Percentiles rank a stretch among this genome's conserved stretches.
phyloP scores from a whole-genome alignment of 768 basidiomycete species.

The Phaffia tasmanica region DNA sequence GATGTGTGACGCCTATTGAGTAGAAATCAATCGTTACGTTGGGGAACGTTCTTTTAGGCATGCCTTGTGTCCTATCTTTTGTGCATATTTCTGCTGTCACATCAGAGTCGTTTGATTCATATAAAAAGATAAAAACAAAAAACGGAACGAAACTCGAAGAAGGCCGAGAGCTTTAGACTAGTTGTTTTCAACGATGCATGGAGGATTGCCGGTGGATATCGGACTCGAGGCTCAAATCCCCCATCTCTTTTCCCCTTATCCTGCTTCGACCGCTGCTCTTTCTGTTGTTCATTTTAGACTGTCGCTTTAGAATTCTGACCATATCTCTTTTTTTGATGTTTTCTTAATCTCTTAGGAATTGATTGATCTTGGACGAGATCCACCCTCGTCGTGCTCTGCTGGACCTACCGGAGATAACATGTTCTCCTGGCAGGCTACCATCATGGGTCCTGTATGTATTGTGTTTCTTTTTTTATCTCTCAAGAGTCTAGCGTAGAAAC shows the following conservation, averaged over 20 bases:
- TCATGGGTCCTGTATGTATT: conserved; percentile 26
- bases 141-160: no score
- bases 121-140: no score
- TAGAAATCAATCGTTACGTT: no score
- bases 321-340: neutral
- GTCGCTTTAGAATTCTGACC: neutral
- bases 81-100: no score
- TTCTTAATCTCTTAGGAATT: conserved; percentile 57
- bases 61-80: neutral
- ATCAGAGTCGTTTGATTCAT: no score
- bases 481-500: no score
- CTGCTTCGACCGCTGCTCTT: conserved; percentile 12
- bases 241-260: no score
- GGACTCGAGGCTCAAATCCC: neutral
- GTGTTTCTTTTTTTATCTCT: neutral
- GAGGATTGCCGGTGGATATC: no score
- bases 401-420: conserved; percentile 96
- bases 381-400: conserved; percentile 97
- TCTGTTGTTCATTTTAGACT: neutral
- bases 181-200: no score
- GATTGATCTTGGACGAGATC: conserved; percentile 97
- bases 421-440: conserved; percentile 60
- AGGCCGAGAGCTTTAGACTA: no score
- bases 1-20: no score
- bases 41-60: neutral